Percentiles rank a stretch among this genome's conserved stretches.
phyloP scores from a whole-genome alignment of 805 yeast species.

The Saccharomycopsis sp. region DNA sequence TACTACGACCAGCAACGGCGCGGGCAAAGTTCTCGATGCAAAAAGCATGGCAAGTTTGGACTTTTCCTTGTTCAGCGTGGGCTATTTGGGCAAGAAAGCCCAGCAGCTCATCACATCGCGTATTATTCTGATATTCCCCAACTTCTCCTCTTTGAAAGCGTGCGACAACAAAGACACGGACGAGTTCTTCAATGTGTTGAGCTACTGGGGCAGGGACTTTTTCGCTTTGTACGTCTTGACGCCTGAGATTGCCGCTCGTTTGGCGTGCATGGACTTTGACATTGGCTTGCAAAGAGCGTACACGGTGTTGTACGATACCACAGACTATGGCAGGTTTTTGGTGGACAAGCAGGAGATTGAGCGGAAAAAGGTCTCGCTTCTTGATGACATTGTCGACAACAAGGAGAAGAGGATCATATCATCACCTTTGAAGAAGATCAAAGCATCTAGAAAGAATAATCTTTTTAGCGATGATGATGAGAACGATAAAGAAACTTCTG shows the following conservation, averaged over 20 bases:
- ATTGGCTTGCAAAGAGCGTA: slow-evolving; percentile 8
- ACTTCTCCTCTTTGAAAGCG: not conserved
- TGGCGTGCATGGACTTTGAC: slow-evolving; percentile 21
- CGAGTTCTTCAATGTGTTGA: slow-evolving; percentile 3
- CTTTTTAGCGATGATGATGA: slow-evolving; percentile 1
- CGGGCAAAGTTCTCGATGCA: no score
- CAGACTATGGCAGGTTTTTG: slow-evolving; percentile 16
- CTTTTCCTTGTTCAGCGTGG: slow-evolving; percentile 12
- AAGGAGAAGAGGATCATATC: no score
- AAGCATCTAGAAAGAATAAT: no score
- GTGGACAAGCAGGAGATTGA: slow-evolving; percentile 2
- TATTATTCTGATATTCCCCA: not conserved
- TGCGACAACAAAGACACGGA: not conserved
- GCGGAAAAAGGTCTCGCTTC: not conserved
- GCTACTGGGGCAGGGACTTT: slow-evolving; percentile 15
- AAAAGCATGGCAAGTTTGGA: slow-evolving; percentile 8
- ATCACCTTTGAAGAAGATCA: no score
- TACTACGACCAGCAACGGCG: no score
- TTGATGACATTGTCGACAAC: not conserved
- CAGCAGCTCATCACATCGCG: slow-evolving; percentile 5
- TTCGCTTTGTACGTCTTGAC: slow-evolving; percentile 14
- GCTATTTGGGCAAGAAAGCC: slow-evolving; percentile 15
- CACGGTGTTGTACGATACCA: slow-evolving; percentile 11
- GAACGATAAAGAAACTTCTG: not conserved
- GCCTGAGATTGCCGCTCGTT: slow-evolving; percentile 17